These are phyloP conservation scores for Rhododendron simsii DNA, from an alignment of 148 eudicot species.

Conservation along the genomic window DNA sequence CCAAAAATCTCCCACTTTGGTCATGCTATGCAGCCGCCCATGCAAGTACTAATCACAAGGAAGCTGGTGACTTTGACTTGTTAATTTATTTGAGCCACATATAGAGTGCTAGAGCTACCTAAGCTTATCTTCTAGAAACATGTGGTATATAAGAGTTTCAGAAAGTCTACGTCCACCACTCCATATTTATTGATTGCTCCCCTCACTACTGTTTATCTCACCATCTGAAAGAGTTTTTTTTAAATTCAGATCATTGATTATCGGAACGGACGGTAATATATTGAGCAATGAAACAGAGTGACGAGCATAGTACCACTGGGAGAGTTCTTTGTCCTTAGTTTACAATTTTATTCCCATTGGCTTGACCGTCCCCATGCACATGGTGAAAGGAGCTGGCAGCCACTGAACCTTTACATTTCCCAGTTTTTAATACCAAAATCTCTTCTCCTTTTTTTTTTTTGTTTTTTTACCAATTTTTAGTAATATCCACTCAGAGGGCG, in stretches of 20 bases:
- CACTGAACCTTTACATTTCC: neutral
- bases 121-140: neutral
- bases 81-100: neutral
- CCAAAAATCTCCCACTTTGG: too few relatives aligned
- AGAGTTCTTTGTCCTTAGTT: neutral
- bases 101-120: neutral
- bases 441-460: neutral
- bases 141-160: too few relatives aligned
- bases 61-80: neutral
- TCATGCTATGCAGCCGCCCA: too few relatives aligned
- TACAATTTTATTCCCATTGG: neutral
- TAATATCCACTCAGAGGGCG: neutral
- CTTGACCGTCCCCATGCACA: neutral
- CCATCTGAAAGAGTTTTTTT: too few relatives aligned
- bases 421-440: neutral
- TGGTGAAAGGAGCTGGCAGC: too few relatives aligned
- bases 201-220: too few relatives aligned
- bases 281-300: too few relatives aligned
- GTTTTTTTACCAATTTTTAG: neutral
- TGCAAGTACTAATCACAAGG: neutral
- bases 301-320: accelerated
- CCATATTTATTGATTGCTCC: too few relatives aligned
- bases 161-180: too few relatives aligned
- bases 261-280: too few relatives aligned
- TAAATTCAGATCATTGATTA: too few relatives aligned